A percentile compares a stretch with the other conserved stretches of the same genome.
Evolutionary conservation across 73 alveolate genomes (phyloP).

Genomic region (Paraurostyla sp.): DNA sequence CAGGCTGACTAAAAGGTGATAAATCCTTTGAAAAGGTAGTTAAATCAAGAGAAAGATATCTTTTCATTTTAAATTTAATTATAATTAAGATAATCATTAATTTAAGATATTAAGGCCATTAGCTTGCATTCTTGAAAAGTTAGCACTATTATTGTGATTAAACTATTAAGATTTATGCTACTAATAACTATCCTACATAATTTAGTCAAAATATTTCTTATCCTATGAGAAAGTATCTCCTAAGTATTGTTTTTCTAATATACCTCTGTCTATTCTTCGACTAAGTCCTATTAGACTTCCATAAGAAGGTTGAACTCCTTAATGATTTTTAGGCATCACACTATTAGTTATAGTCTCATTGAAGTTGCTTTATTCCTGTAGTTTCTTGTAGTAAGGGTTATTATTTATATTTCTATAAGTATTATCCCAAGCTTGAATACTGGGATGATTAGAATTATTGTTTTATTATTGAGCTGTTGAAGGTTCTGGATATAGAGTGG

Average conservation of each 20-base stretch:
- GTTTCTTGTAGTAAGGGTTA: too few relatives aligned
- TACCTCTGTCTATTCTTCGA: conserved; percentile 14
- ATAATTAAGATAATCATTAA: background rate
- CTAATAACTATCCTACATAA: background rate
- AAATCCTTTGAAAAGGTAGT: background rate
- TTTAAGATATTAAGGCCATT: background rate
- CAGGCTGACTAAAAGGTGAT: conserved; percentile 6
- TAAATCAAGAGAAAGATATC: conserved; percentile 22
- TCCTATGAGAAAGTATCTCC: conserved; percentile 33
- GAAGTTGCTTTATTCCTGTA: too few relatives aligned
- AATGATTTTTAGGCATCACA: too few relatives aligned
- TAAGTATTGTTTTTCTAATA: background rate
- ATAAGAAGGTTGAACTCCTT: background rate
- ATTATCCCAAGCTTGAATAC: too few relatives aligned
- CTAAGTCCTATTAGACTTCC: conserved; percentile 39
- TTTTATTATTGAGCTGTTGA: background rate
- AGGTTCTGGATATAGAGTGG: conserved; percentile 31
- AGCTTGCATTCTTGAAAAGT: too few relatives aligned
- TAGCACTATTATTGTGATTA: background rate
- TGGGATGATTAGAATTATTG: background rate
- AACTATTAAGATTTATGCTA: background rate
- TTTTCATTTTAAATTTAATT: conserved; percentile 17
- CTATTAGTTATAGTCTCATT: too few relatives aligned
- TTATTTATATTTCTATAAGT: too few relatives aligned
- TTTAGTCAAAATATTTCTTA: conserved; percentile 5